Conservation (phyloP, 805 yeast species). For the Saccharomycopsis capsularis region DNA sequence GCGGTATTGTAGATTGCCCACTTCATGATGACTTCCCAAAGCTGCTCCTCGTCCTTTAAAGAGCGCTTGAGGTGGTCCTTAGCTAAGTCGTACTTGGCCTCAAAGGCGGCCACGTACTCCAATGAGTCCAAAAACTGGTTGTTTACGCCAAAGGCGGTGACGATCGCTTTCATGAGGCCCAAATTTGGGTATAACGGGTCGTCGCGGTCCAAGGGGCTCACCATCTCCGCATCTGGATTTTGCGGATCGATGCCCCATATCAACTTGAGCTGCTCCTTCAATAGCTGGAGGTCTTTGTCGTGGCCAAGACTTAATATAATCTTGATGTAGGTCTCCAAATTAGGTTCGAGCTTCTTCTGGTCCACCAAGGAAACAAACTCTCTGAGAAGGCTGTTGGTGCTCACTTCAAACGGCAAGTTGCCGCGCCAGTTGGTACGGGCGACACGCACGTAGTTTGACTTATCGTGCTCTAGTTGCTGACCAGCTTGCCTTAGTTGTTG, state of each 20-base stretch:
- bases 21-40: constrained; percentile 8
- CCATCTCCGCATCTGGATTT: constrained; percentile 7
- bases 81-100: neutral
- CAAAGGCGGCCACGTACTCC: constrained; percentile 24
- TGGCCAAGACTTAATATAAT: constrained; percentile 28
- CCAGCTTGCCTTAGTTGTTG: neutral
- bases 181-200: constrained; percentile 26
- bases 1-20: constrained; percentile 13
- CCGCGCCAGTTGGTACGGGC: constrained; percentile 10
- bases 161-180: constrained; percentile 25
- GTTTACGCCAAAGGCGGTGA: constrained; percentile 29
- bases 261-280: constrained; percentile 25
- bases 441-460: neutral
- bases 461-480: neutral
- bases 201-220: constrained; percentile 1
- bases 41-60: neutral
- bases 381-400: constrained; percentile 21
- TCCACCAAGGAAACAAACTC: constrained; percentile 20
- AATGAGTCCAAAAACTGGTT: constrained; percentile 28
- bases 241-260: constrained; percentile 27
- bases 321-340: constrained; percentile 24
- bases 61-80: neutral
- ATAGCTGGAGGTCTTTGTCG: constrained; percentile 24
- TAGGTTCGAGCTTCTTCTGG: constrained; percentile 22
- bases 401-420: constrained; percentile 7